Conservation (phyloP, 805 yeast species). For the Sugiyamaella chiloensis region DNA sequence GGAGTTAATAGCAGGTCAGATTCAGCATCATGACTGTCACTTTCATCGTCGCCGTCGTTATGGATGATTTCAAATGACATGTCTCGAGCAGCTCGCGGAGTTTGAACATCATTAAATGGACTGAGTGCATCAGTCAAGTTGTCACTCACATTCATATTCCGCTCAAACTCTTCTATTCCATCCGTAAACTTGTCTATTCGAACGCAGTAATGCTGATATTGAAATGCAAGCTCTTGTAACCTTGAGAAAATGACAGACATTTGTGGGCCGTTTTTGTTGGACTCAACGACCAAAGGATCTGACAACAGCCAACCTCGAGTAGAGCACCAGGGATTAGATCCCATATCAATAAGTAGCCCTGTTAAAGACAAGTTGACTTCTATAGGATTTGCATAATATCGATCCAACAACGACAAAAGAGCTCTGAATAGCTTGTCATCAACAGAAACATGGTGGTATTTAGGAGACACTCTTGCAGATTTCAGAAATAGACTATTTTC, state of each 20-base stretch:
- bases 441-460: constrained; percentile 2
- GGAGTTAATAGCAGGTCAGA: constrained; percentile 9
- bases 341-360: constrained; percentile 25
- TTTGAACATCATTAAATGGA: background rate
- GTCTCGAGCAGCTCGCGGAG: background rate
- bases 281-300: background rate
- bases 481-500: background rate
- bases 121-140: constrained; percentile 22
- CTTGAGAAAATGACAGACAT: constrained; percentile 5
- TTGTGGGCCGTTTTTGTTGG: background rate
- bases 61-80: background rate
- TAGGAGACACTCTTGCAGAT: background rate
- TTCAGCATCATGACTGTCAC: constrained; percentile 1
- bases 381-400: constrained; percentile 26
- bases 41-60: background rate
- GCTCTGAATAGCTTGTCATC: constrained; percentile 13
- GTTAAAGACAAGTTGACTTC: constrained; percentile 30
- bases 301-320: constrained; percentile 23
- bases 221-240: constrained; percentile 15
- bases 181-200: constrained; percentile 10
- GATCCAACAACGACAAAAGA: constrained; percentile 1
- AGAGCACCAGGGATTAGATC: constrained; percentile 25
- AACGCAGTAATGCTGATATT: constrained; percentile 16
- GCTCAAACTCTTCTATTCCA: constrained; percentile 13
- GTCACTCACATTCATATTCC: constrained; percentile 14